Evolutionary conservation across 1,139 yeast species (phyloP), one percentile per base, ranked within the genome.

Genomic region (Debaryomyces sp.): DNA sequence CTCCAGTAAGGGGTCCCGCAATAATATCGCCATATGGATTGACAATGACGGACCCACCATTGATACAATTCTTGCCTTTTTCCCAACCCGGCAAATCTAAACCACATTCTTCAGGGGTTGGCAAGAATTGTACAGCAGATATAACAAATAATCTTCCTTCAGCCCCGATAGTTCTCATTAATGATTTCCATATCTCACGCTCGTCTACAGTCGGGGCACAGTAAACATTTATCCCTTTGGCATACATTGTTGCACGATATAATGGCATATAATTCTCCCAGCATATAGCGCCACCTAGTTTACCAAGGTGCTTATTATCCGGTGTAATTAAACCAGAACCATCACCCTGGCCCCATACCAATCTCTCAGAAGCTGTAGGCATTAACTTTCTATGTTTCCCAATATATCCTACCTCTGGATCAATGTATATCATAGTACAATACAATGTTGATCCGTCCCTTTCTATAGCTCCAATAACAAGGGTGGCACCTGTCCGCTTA

Each of bases 311-410:
- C 1, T 55, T 49, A 22, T 64, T 54, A 9, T 66, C 61, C 18
- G 68, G 63, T 2, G 65, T 66, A 7, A 67, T 65, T 39, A 73
- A 51, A 2, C 75, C 70, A 5, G 74, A 68, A 1, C 78, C 78
- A 46, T 71, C 77, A 27, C 77, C 77, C 41, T 64, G 64, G 3
- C 74, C 75, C 76, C 77, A 73, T 7, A 71, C 56, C 33, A 72
- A 56, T 39, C 75, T 61, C 54, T 73, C 77, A 24, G 67, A 55
- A 12, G 69, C 76, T 3, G 77, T 71, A 26, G 77, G 77, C 57
- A 67, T 56, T 49, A 70, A 54, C 52, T 73, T 73, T 29, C 78
- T 61, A 51, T 71, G 77, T 51, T 71, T 70, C 2, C 68, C 76
- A 22, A 70, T 66, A 41, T 61, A 66, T 0, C 74, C 74, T 38